Evolutionary conservation across 179 eudicot species (phyloP).

Genomic region (Camellia oleifera): DNA sequence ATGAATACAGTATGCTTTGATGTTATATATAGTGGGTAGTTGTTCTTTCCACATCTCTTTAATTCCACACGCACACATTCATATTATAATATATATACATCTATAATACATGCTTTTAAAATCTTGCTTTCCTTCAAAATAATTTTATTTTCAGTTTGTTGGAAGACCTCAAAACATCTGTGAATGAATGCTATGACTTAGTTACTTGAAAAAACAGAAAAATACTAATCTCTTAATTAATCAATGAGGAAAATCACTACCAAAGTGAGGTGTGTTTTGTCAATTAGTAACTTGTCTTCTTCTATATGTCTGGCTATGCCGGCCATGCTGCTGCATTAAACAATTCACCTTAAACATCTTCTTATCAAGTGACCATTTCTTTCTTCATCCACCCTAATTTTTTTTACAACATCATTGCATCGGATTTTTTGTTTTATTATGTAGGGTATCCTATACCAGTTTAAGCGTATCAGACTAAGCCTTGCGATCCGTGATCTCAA

Average conservation of each 20-base stretch:
- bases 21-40: neutral
- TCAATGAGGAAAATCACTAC: conserved; percentile 22
- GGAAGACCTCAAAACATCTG: conserved; percentile 8
- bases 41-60: conserved; percentile 18
- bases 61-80: neutral
- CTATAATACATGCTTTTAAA: neutral
- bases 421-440: no score
- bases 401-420: no score
- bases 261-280: conserved; percentile 28
- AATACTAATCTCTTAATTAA: neutral
- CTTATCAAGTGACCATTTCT: conserved; percentile 16
- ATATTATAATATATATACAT: no score
- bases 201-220: no score
- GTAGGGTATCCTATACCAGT: no score
- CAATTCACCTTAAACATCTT: neutral
- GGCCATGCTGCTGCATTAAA: conserved; percentile 25
- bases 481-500: no score
- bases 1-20: neutral
- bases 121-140: neutral
- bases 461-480: no score
- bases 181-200: conserved; percentile 6
- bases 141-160: neutral
- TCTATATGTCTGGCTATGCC: conserved; percentile 42
- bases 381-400: neutral
- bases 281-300: conserved; percentile 16